Conservation (phyloP, 2,329 filamentous ascomycete genomes). For the Coleophoma eucalyptorum region DNA sequence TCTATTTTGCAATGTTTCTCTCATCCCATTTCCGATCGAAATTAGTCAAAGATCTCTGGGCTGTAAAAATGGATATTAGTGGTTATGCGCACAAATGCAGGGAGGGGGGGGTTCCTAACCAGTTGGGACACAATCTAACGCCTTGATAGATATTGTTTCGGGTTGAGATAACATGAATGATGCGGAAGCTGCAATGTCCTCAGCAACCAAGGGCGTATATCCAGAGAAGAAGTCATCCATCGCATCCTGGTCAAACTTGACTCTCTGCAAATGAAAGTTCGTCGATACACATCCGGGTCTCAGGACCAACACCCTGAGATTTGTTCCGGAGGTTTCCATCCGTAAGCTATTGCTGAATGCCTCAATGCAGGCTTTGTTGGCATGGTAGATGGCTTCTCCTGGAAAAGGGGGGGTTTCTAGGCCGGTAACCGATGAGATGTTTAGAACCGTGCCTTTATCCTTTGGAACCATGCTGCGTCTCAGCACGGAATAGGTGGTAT, state of each 20-base stretch:
- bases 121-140: slow-evolving; percentile 42
- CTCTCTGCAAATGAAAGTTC: slow-evolving; percentile 42
- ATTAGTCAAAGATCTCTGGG: neutral
- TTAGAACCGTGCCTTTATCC: slow-evolving; percentile 40
- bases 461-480: slow-evolving; percentile 36
- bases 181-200: slow-evolving; percentile 38
- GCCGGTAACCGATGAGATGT: slow-evolving; percentile 42
- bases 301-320: slow-evolving; percentile 42
- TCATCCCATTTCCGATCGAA: neutral
- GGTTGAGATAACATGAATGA: slow-evolving; percentile 38
- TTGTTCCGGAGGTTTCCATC: slow-evolving; percentile 40
- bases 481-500: slow-evolving; percentile 38
- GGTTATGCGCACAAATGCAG: neutral
- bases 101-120: slow-evolving; percentile 7
- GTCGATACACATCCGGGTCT: slow-evolving; percentile 44
- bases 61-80: neutral
- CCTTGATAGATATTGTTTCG: slow-evolving; percentile 38
- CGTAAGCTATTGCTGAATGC: slow-evolving; percentile 44
- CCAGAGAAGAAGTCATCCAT: slow-evolving; percentile 41
- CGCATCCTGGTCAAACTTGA: slow-evolving; percentile 36
- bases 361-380: slow-evolving; percentile 42
- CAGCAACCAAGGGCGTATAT: slow-evolving; percentile 36
- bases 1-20: neutral
- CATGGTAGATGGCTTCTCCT: slow-evolving; percentile 45
- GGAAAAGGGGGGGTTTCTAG: slow-evolving; percentile 44